Evolutionary conservation across 352 stramenopile species (phyloP).

Genomic region (Bremia lactucae): DNA sequence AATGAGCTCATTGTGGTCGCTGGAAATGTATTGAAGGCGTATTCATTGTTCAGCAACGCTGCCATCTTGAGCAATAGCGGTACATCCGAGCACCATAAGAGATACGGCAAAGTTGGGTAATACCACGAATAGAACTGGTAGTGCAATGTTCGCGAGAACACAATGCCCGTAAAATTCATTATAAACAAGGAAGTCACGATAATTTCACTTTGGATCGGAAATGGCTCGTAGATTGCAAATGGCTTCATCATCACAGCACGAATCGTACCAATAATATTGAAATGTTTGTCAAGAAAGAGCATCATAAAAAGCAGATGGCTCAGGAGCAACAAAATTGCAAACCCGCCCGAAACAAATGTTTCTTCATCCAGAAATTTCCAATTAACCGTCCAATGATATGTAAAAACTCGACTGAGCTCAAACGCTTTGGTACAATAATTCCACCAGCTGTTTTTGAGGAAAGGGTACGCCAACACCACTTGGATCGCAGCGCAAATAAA

Average conservation of each 20-base stretch:
- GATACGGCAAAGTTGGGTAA: conserved; percentile 90
- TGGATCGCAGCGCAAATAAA: conserved; percentile 86
- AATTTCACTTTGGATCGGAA: conserved; percentile 74
- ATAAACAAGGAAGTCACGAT: conserved; percentile 81
- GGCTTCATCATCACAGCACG: conserved; percentile 60
- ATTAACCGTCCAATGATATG: conserved; percentile 99
- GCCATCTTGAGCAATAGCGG: conserved; percentile 78
- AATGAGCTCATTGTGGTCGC: conserved; percentile 85
- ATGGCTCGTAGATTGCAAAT: conserved; percentile 61
- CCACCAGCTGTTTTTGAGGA: conserved; percentile 90
- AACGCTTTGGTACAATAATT: conserved; percentile 95
- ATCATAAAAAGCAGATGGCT: conserved; percentile 63
- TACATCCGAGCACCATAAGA: conserved; percentile 87
- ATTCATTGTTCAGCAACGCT: conserved; percentile 72
- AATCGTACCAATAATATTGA: conserved; percentile 66
- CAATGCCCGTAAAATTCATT: conserved; percentile 95
- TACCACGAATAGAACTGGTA: conserved; percentile 98
- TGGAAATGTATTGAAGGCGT: conserved; percentile 94
- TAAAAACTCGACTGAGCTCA: conserved; percentile 96
- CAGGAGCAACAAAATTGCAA: conserved; percentile 45
- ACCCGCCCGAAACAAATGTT: conserved; percentile 56
- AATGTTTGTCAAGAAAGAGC: conserved; percentile 76
- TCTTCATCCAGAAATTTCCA: conserved; percentile 88
- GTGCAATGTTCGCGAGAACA: conserved; percentile 94
- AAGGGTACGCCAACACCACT: conserved; percentile 88